Percentiles rank a stretch among this genome's conserved stretches.
Evolutionary conservation across 805 yeast genomes (phyloP).

Genomic region (Clavispora fructus): DNA sequence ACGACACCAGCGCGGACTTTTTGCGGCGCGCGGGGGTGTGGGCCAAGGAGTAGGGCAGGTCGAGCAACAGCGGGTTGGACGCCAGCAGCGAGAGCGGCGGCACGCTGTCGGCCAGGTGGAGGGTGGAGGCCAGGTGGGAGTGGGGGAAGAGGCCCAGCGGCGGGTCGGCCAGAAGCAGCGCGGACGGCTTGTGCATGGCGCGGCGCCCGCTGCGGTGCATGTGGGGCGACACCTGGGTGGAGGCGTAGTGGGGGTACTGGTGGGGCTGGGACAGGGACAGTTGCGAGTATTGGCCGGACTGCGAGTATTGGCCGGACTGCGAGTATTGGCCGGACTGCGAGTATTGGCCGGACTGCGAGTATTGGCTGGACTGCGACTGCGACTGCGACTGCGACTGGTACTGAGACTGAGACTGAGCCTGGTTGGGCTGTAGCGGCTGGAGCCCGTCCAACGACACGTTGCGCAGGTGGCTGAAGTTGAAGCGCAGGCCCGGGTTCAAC

Average conservation of each 20-base stretch:
- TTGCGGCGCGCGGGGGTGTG: constrained; percentile 36
- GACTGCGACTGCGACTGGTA: too few species aligned
- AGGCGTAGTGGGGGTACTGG: too few species aligned
- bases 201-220: not conserved
- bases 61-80: constrained; percentile 31
- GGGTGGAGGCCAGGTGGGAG: constrained; percentile 13
- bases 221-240: not conserved
- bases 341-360: too few species aligned
- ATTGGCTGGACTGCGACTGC: too few species aligned
- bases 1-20: constrained; percentile 30
- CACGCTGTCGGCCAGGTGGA: constrained; percentile 29
- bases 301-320: too few species aligned
- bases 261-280: too few species aligned
- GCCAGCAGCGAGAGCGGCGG: constrained; percentile 33
- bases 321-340: too few species aligned
- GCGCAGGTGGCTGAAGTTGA: constrained; percentile 14
- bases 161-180: constrained; percentile 12
- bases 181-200: constrained; percentile 6
- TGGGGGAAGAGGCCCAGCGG: constrained; percentile 13
- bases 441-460: constrained; percentile 15
- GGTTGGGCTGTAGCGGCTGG: constrained; percentile 3
- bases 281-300: too few species aligned
- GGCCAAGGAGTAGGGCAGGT: constrained; percentile 24
- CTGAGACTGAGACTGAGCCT: too few species aligned
- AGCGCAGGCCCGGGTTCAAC: constrained; percentile 14